A percentile compares a stretch with the other conserved stretches of the same genome.
Conservation (phyloP, 2,329 filamentous ascomycete genomes). For the Ophiocordyceps sinensis region DNA sequence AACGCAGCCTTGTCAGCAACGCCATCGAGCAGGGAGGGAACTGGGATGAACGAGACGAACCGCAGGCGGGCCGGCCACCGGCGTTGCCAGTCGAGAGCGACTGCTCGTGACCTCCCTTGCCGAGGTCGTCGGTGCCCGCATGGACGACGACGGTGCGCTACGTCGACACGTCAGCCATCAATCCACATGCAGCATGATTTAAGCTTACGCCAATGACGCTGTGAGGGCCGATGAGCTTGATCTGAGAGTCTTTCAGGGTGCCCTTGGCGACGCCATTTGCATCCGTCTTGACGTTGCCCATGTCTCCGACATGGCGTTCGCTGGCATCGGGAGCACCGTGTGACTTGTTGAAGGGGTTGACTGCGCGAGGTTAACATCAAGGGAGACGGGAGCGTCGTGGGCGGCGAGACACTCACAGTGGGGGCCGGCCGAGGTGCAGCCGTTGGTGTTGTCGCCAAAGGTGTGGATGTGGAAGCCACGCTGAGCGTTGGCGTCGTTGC, state of each 20-base stretch:
- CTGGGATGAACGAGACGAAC: conserved; percentile 34
- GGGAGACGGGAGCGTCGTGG: not conserved
- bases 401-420: conserved; percentile 60
- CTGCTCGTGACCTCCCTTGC: conserved; percentile 82
- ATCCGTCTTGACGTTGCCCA: conserved; percentile 96
- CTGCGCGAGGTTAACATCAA: conserved; percentile 26
- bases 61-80: conserved; percentile 84
- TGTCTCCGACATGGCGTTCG: conserved; percentile 86
- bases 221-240: conserved; percentile 94
- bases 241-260: conserved; percentile 59
- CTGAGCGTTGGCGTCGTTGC: conserved; percentile 88
- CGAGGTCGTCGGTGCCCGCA: conserved; percentile 90
- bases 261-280: conserved; percentile 82
- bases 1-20: conserved; percentile 4
- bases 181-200: not conserved
- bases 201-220: conserved; percentile 78
- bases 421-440: conserved; percentile 94
- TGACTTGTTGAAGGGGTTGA: conserved; percentile 89
- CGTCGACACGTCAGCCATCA: conserved; percentile 1
- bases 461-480: conserved; percentile 98
- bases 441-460: conserved; percentile 99
- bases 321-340: conserved; percentile 79
- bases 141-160: conserved; percentile 92
- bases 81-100: conserved; percentile 98
- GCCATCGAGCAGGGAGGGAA: too few species aligned